Conservation (phyloP, 768 basidiomycete genomes). For the Pleurotus pulmonarius region DNA sequence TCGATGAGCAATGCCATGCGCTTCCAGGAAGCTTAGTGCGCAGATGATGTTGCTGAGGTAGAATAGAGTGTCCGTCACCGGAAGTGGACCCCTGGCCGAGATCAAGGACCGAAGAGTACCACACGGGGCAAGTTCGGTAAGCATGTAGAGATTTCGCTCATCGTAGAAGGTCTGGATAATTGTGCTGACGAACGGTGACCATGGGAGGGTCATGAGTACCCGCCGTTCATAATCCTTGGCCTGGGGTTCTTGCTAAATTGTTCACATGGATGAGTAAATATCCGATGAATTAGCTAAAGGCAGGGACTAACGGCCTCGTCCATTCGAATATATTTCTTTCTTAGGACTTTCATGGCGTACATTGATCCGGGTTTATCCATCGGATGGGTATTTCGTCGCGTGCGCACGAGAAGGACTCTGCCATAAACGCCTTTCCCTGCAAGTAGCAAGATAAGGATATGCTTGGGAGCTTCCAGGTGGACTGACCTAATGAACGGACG, state of each 20-base stretch:
- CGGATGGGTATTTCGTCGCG: slow-evolving; percentile 20
- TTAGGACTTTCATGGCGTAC: slow-evolving; percentile 44
- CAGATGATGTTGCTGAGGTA: slow-evolving; percentile 53
- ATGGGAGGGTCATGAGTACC: slow-evolving; percentile 36
- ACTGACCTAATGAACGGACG: slow-evolving; percentile 34
- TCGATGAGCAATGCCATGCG: slow-evolving; percentile 42
- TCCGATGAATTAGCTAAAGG: not conserved
- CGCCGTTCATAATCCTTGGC: slow-evolving; percentile 39
- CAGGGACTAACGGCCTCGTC: slow-evolving; percentile 23
- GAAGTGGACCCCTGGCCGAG: slow-evolving; percentile 24
- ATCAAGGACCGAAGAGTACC: slow-evolving; percentile 38
- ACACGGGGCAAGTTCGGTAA: slow-evolving; percentile 47
- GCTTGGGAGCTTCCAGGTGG: not conserved
- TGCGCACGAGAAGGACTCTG: slow-evolving; percentile 38
- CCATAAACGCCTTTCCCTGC: slow-evolving; percentile 39
- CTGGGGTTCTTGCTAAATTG: slow-evolving; percentile 17
- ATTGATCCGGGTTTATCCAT: slow-evolving; percentile 31
- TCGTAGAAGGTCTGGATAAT: slow-evolving; percentile 45
- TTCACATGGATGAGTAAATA: not conserved
- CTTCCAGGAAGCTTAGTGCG: slow-evolving; percentile 44
- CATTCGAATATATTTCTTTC: slow-evolving; percentile 29
- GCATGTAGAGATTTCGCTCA: slow-evolving; percentile 41
- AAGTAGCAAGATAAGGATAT: slow-evolving; percentile 4
- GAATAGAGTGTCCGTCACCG: slow-evolving; percentile 34
- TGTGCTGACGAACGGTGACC: slow-evolving; percentile 53